Evolutionary conservation across 2,329 filamentous ascomycete genomes (phyloP).

Genomic region (Rutstroemia sp.): DNA sequence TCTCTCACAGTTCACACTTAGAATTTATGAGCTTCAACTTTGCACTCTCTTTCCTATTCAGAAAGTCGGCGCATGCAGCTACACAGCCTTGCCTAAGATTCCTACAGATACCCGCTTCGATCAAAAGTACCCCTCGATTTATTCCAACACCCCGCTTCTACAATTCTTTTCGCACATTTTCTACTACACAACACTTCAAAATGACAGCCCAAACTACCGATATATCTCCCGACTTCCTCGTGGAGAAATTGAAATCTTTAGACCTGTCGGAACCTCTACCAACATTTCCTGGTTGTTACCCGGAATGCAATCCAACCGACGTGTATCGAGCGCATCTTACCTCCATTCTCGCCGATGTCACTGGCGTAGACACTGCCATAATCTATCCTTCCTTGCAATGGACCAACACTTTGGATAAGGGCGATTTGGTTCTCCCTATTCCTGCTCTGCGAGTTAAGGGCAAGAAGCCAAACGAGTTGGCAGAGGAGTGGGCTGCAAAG

Average conservation of each 20-base stretch:
- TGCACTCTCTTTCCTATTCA: not conserved
- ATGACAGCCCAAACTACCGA: constrained; percentile 20
- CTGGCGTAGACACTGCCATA: constrained; percentile 60
- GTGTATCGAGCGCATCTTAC: constrained; percentile 74
- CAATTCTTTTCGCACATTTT: constrained; percentile 13
- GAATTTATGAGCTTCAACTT: not conserved
- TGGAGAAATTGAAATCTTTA: constrained; percentile 25
- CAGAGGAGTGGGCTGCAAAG: constrained; percentile 53
- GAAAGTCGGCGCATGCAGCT: not conserved
- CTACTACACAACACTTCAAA: constrained; percentile 11
- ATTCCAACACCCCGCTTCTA: constrained; percentile 5
- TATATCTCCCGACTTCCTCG: constrained; percentile 4
- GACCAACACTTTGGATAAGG: constrained; percentile 74
- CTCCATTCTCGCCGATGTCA: constrained; percentile 57
- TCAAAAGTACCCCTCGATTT: constrained; percentile 7
- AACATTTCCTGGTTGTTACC: constrained; percentile 50
- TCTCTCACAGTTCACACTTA: not conserved
- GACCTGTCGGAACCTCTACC: constrained; percentile 20
- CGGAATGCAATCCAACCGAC: constrained; percentile 67
- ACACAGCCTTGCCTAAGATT: not conserved
- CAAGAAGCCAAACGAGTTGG: constrained; percentile 55
- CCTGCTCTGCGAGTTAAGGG: constrained; percentile 75
- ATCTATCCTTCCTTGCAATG: constrained; percentile 72
- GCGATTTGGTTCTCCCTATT: constrained; percentile 70
- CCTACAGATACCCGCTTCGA: constrained; percentile 1